Percentiles rank a stretch among this genome's conserved stretches.
phyloP scores from a whole-genome alignment of 305 asterid genomes.

The Solanum hybrid region DNA sequence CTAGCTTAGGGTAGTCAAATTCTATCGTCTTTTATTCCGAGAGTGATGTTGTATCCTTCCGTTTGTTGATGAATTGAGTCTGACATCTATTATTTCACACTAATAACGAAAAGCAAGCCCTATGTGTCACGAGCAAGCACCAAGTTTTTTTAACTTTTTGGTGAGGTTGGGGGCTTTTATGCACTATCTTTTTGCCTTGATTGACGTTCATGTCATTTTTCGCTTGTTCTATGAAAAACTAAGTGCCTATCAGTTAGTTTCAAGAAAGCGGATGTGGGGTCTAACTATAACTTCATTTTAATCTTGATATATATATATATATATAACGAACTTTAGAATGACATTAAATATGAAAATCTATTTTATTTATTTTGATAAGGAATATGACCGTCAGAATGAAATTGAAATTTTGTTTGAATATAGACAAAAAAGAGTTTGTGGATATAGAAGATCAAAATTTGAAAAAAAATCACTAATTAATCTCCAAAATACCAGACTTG shows the following conservation, averaged over 20 bases:
- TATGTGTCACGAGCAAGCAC: neutral
- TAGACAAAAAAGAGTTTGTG: neutral
- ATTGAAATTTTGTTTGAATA: neutral
- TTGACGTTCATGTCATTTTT: neutral
- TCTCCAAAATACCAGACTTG: neutral
- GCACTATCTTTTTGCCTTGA: neutral
- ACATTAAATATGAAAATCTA: neutral
- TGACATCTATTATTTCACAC: neutral
- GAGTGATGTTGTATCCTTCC: neutral
- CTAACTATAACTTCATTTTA: neutral
- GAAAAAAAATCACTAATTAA: neutral
- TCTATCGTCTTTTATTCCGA: neutral
- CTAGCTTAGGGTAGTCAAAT: neutral
- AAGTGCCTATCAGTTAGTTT: neutral
- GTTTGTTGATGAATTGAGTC: too few relatives aligned
- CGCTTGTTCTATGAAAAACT: neutral
- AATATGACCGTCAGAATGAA: neutral
- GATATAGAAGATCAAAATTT: neutral
- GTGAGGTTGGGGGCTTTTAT: neutral
- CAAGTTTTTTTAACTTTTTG: neutral
- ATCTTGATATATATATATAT: neutral
- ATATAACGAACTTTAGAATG: neutral
- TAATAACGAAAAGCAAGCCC: neutral
- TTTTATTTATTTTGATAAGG: neutral
- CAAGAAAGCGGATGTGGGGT: neutral